These are phyloP conservation scores for Wickerhamiella bombiphila DNA, from an alignment of 805 yeast genomes.

Conservation along the genomic window DNA sequence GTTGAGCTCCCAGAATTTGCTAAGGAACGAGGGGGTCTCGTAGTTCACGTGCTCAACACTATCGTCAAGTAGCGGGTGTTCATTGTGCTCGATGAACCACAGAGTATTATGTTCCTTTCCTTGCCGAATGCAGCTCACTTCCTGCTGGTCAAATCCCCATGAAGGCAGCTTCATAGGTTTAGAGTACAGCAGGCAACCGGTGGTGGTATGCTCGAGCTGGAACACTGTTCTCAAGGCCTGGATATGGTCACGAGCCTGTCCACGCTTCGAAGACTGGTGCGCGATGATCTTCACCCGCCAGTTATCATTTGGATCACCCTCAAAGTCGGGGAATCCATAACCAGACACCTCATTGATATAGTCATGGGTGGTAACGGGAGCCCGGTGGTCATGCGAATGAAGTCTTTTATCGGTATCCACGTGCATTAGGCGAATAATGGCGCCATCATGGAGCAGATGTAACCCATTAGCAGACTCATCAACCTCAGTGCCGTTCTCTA, in stretches of 20 bases:
- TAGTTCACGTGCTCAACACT: conserved; percentile 25
- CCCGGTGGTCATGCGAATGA: conserved; percentile 58
- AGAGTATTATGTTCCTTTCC: conserved; percentile 54
- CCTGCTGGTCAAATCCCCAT: conserved; percentile 78
- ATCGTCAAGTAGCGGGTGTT: conserved; percentile 34
- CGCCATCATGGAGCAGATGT: conserved; percentile 39
- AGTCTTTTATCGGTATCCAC: conserved; percentile 49
- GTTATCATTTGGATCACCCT: conserved; percentile 54
- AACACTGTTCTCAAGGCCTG: conserved; percentile 56
- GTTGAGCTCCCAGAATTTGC: conserved; percentile 43
- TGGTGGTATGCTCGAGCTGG: conserved; percentile 49
- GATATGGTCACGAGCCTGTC: conserved; percentile 23
- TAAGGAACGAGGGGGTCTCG: conserved; percentile 29
- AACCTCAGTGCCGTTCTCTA: conserved; percentile 33
- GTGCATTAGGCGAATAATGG: conserved; percentile 55
- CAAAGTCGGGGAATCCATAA: conserved; percentile 45
- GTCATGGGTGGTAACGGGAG: conserved; percentile 84
- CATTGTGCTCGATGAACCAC: conserved; percentile 60
- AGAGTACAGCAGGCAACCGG: conserved; percentile 58
- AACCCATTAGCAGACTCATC: conserved; percentile 23
- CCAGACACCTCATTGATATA: conserved; percentile 74
- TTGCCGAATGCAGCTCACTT: conserved; percentile 68
- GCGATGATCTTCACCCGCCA: conserved; percentile 46
- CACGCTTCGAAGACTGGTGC: conserved; percentile 25
- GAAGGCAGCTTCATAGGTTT: conserved; percentile 62